Base-by-base conservation (phyloP, 306 rosid species). In the Cicer yamashitae region DNA sequence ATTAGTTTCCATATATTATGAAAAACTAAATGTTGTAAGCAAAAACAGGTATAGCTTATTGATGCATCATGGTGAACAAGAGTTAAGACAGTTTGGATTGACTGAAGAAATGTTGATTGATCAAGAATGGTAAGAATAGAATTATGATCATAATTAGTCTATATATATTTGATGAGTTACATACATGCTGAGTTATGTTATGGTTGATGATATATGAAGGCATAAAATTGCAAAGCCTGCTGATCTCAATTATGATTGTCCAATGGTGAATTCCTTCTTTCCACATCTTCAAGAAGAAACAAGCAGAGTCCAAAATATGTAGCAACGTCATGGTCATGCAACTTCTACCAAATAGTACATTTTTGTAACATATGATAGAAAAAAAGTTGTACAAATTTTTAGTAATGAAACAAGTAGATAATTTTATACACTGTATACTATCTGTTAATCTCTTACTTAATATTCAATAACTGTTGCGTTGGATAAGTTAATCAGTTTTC, bases 231-330 rank as follows among this genome's bases (percentile, higher is more conserved):
- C 97, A 56, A 87, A 50, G 58, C 96, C 97, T 9, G 96, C 96
- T 43, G 94, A 93, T 83, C 86, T 91, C 73, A 93, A 91, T 86
- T 93, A 88, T 12, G 96, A 88, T 46, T 93, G 97, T 79, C 92
- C 97, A 15, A 93, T 79, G 88, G 79, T 91, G 64, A 89, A 84
- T 84, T 89, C 91, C 74, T 93, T 88, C 88, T 91, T 93, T 85
- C 83, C 91, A 15, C 96, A 91, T 75, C 85, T 93, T 25, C 77
- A 45, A 20, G 85, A 86, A 48, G 90, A 1, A 80, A 17, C 67
- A 51, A 44, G 37, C 66, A 59, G 0, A 8, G 1, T 0, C 20
- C n/a, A 9, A 1, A 48, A 5, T 38, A 15, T 53, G 17, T 13
- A 72, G 4, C 59, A 46, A 59, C 18, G 4, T 30, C 46, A 77